These are phyloP conservation scores for Inonotus hispidus DNA, from an alignment of 1,284 basidiomycete species.

Conservation along the genomic window DNA sequence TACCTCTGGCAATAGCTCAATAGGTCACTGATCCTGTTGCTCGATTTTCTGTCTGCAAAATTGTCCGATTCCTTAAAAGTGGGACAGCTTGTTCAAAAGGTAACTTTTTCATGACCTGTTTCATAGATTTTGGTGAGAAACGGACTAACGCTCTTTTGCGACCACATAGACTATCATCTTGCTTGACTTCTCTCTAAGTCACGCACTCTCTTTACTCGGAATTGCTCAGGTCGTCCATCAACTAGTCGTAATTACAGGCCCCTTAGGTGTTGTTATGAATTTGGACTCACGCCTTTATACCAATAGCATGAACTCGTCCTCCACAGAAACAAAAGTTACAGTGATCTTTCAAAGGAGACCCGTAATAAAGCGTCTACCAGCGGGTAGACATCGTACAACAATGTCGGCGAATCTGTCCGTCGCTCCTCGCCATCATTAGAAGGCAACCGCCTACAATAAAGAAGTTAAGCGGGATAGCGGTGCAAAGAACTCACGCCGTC, in stretches of 20 bases:
- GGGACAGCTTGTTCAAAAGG: slow-evolving; percentile 48
- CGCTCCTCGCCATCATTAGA: too few species aligned
- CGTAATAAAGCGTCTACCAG: too few species aligned
- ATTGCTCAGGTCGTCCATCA: slow-evolving; percentile 49
- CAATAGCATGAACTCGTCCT: too few species aligned
- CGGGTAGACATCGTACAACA: too few species aligned
- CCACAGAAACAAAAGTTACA: too few species aligned
- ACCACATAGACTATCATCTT: slow-evolving; percentile 40
- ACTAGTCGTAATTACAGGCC: slow-evolving; percentile 55
- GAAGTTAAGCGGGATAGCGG: too few species aligned
- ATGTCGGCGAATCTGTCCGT: too few species aligned
- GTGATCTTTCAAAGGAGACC: too few species aligned
- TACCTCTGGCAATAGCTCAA: slow-evolving; percentile 63
- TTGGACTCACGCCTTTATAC: neutral
- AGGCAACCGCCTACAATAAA: too few species aligned
- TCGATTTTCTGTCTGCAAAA: slow-evolving; percentile 50
- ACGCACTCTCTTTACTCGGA: slow-evolving; percentile 46
- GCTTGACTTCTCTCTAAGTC: slow-evolving; percentile 44
- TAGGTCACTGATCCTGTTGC: slow-evolving; percentile 46
- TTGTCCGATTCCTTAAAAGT: slow-evolving; percentile 44
- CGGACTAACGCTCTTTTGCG: neutral
- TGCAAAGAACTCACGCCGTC: too few species aligned
- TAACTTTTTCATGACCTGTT: neutral
- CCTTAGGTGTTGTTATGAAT: too few species aligned
- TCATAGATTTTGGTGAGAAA: neutral